Percentiles rank a stretch among this genome's conserved stretches.
Evolutionary conservation across 2,329 filamentous ascomycete genomes (phyloP).

Genomic region (Fusarium pilosicola): DNA sequence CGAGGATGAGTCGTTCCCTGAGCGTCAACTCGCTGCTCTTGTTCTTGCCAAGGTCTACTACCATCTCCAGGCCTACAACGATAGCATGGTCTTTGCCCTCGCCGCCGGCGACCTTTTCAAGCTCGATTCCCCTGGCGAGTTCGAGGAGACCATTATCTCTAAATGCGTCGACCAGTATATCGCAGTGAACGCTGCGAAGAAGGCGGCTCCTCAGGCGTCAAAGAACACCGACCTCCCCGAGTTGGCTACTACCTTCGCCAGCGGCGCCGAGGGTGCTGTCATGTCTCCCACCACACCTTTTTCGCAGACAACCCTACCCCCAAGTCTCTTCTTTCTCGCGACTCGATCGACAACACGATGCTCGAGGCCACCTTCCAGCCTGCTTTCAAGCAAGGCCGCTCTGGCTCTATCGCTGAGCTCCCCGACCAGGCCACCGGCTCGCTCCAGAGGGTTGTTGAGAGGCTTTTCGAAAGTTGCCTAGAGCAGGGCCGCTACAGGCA

Average conservation of each 20-base stretch:
- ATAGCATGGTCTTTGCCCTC: constrained; percentile 98
- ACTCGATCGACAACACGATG: constrained; percentile 72
- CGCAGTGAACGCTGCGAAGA: constrained; percentile 69
- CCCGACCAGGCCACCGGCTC: constrained; percentile 78
- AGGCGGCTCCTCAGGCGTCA: constrained; percentile 56
- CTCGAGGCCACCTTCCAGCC: constrained; percentile 68
- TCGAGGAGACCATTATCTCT: constrained; percentile 98
- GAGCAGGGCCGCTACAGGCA: constrained; percentile 89
- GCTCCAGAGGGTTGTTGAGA: constrained; percentile 84
- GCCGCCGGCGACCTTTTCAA: constrained; percentile 95
- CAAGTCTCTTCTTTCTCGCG: constrained; percentile 92
- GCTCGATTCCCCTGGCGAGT: constrained; percentile 89
- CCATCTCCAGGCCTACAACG: constrained; percentile 97
- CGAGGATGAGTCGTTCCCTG: constrained; percentile 93
- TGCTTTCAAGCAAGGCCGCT: constrained; percentile 62
- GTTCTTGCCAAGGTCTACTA: constrained; percentile 99
- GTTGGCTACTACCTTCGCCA: constrained; percentile 82
- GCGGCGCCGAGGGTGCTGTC: constrained; percentile 75
- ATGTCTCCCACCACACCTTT: constrained; percentile 94
- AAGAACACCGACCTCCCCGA: constrained; percentile 67
- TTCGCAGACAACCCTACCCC: constrained; percentile 90
- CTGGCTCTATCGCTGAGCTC: constrained; percentile 71
- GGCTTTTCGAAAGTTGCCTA: constrained; percentile 91
- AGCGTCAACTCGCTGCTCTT: constrained; percentile 92
- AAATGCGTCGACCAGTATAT: constrained; percentile 99